A percentile compares a stretch with the other conserved stretches of the same genome.
phyloP scores from a whole-genome alignment of 2,329 filamentous ascomycete species.

The Colletotrichum chlorophyti region DNA sequence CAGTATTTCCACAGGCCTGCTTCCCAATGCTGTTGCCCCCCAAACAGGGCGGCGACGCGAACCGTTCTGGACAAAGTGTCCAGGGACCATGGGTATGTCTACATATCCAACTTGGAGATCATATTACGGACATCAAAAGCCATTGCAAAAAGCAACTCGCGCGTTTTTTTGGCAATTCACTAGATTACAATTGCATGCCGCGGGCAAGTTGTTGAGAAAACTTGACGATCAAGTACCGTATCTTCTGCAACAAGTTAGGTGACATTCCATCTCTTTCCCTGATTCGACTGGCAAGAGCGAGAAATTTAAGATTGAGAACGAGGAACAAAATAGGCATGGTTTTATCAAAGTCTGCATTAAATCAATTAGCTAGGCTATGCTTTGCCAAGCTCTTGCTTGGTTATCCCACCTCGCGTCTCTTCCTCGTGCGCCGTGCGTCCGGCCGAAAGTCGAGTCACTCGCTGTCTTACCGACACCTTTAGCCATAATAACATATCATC shows the following conservation, averaged over 20 bases:
- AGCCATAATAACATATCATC: slow-evolving; percentile 2
- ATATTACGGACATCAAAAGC: too few relatives aligned
- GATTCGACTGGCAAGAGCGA: neutral
- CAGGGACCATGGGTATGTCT: too few relatives aligned
- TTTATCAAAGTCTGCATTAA: slow-evolving; percentile 14
- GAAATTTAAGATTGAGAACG: neutral
- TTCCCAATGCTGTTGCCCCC: neutral
- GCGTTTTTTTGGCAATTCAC: too few relatives aligned
- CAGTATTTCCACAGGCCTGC: slow-evolving; percentile 13
- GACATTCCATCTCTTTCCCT: too few relatives aligned
- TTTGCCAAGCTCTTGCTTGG: neutral
- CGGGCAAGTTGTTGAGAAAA: too few relatives aligned
- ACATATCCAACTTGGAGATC: too few relatives aligned
- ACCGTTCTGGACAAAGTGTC: too few relatives aligned
- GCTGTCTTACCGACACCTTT: slow-evolving; percentile 13
- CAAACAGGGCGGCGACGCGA: slow-evolving; percentile 26
- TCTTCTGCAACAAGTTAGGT: too few relatives aligned
- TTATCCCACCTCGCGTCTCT: neutral
- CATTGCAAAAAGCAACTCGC: too few relatives aligned
- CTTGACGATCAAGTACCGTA: too few relatives aligned
- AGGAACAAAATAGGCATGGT: slow-evolving; percentile 10
- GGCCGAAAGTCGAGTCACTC: slow-evolving; percentile 1
- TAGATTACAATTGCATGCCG: too few relatives aligned
- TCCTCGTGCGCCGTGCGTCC: neutral
- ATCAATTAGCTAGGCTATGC: slow-evolving; percentile 16